phyloP scores from a whole-genome alignment of 257 asterid species.

The Solanum chaucha region DNA sequence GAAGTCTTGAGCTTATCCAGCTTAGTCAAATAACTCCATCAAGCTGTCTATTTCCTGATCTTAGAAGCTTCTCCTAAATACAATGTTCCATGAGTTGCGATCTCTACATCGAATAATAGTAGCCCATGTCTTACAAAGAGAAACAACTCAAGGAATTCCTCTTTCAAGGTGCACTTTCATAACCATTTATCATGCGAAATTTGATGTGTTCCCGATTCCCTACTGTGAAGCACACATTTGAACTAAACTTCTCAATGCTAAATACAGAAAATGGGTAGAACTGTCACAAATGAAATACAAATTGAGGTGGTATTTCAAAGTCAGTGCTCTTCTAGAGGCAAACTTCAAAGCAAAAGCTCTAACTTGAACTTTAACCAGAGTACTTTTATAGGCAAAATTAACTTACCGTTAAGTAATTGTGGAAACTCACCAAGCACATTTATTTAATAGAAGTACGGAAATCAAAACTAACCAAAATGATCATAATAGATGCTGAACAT shows the following conservation, averaged over 20 bases:
- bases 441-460: background rate
- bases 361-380: background rate
- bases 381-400: background rate
- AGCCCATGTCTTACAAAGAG: background rate
- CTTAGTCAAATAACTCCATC: background rate
- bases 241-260: background rate
- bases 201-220: background rate
- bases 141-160: background rate
- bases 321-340: background rate
- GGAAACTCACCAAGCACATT: background rate
- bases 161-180: background rate
- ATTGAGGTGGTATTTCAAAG: background rate
- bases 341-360: background rate
- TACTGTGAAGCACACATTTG: background rate
- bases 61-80: background rate
- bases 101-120: background rate
- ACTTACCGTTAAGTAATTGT: background rate
- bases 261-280: background rate
- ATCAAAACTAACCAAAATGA: background rate
- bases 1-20: background rate
- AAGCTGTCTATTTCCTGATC: background rate
- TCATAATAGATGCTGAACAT: background rate
- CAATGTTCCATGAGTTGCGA: background rate
- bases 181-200: background rate
- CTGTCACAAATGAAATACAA: background rate